Base-by-base conservation (phyloP, 805 yeast genomes). In the Kodamaea kakaduensis region DNA sequence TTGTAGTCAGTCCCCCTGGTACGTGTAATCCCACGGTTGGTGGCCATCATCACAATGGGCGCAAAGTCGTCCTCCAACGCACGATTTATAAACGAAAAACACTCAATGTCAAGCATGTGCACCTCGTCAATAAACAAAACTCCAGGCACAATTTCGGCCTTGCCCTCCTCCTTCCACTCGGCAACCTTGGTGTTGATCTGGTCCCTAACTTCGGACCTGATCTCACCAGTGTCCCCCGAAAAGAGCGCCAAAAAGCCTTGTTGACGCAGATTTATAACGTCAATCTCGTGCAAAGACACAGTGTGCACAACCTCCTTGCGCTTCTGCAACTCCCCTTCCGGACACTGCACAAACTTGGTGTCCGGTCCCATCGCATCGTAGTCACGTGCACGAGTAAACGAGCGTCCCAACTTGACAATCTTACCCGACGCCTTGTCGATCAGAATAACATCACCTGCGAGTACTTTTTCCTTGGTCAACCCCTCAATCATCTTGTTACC, bases 341-440 rank as follows among this genome's bases (percentile, higher is more conserved):
- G 99, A 58, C 96, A 84, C 63, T 93, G 97, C 40, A 93, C 96
- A 59, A 93, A 93, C 62, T 88, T 89, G 32, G 96, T 89, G 46
- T 94, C 97, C 36, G 97, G 96, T 14, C 96, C 95, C 95, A 88
- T 87, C 29, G 97, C 96, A 64, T 93, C 99, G 61, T 93, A 93
- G 62, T 93, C 98, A 51, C 98, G 77, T 5, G 97, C 94, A 50
- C 97, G 78, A 5, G 97, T 81, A 62, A 87, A 94, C 0, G 97
- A 89, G 62, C 96, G 80, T 42, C 99, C 99, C 46, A 93, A 76
- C 61, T 90, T 87, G 37, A 93, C 81, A 51, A 93, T 86, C 46
- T 90, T 85, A 36, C 98, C 99, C 34, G 89, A 77, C 9, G 96
- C 89, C 62, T 93, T 88, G 62, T 93, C 98, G 57, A 93, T 87